Conservation (phyloP, 129 eudicot genomes). For the Chrysanthemum makinoi region DNA sequence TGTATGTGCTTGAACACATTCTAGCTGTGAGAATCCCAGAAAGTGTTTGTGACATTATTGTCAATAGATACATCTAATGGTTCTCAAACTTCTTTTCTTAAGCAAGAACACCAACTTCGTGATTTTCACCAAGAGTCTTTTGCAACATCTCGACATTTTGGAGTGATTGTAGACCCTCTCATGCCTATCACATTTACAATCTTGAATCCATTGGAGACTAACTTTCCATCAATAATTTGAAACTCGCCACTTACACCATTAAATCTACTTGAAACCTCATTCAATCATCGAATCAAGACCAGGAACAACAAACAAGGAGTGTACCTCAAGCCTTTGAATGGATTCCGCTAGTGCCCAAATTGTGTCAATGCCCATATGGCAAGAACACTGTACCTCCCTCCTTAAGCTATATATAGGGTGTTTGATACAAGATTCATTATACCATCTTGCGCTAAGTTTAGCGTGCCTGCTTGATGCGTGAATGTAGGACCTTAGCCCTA, state of each 20-base stretch:
- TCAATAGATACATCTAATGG: slow-evolving; percentile 17
- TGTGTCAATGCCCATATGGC: slow-evolving; percentile 59
- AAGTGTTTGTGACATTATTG: slow-evolving; percentile 7
- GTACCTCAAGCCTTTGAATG: slow-evolving; percentile 25
- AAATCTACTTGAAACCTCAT: slow-evolving; percentile 33
- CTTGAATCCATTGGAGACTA: slow-evolving; percentile 28
- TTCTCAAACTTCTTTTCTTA: slow-evolving; percentile 14
- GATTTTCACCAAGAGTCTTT: slow-evolving; percentile 20
- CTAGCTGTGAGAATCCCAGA: slow-evolving; percentile 54
- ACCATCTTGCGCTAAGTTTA: slow-evolving; percentile 37
- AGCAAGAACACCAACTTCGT: slow-evolving; percentile 44
- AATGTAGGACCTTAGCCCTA: slow-evolving; percentile 46
- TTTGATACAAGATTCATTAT: slow-evolving; percentile 8
- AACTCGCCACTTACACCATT: slow-evolving; percentile 45
- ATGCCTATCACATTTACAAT: slow-evolving; percentile 38
- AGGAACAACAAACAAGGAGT: slow-evolving; percentile 17
- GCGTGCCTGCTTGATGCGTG: slow-evolving; percentile 32
- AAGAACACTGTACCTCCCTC: slow-evolving; percentile 19
- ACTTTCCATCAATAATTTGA: slow-evolving; percentile 28
- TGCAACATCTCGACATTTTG: slow-evolving; percentile 19
- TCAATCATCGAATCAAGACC: slow-evolving; percentile 19
- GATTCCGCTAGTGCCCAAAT: slow-evolving; percentile 46
- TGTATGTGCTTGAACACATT: slow-evolving; percentile 44
- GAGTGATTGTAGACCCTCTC: slow-evolving; percentile 19
- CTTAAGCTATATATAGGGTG: slow-evolving; percentile 18